These are phyloP conservation scores for Harringtonia aguacate DNA, from an alignment of 2,329 filamentous ascomycete species.

Conservation along the genomic window DNA sequence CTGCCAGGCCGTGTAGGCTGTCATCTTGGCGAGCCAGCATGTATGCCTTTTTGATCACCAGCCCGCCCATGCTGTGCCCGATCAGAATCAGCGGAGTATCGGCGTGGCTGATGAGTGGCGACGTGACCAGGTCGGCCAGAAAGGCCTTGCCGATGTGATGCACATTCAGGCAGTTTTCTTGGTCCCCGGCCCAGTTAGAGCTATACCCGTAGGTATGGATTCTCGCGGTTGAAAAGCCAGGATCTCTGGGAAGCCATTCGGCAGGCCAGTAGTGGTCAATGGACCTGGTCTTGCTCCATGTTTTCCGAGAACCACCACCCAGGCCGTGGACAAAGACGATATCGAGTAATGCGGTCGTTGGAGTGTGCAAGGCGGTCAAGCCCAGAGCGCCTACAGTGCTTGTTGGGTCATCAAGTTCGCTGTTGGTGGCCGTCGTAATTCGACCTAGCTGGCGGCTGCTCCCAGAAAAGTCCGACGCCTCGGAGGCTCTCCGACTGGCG, in stretches of 20 bases:
- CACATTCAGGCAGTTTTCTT: constrained; percentile 17
- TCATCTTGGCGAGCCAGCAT: constrained; percentile 15
- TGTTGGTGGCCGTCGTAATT: too few species aligned
- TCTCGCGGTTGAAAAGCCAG: constrained; percentile 16
- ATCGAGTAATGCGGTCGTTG: constrained; percentile 22
- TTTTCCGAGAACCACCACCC: constrained; percentile 26
- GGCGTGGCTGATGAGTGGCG: constrained; percentile 11
- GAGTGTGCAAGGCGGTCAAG: constrained; percentile 15
- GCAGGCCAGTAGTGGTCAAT: constrained; percentile 26
- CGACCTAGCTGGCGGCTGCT: too few species aligned
- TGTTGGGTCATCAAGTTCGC: too few species aligned
- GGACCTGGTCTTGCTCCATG: constrained; percentile 26
- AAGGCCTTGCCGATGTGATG: constrained; percentile 22
- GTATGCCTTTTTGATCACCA: constrained; percentile 23
- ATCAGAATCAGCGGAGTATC: constrained; percentile 18
- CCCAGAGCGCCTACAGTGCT: constrained; percentile 13
- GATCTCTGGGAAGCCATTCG: constrained; percentile 23
- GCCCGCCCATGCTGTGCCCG: constrained; percentile 24
- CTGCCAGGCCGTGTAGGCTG: constrained; percentile 8
- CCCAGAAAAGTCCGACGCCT: too few species aligned
- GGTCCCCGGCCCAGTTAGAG: constrained; percentile 16
- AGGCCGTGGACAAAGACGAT: constrained; percentile 32
- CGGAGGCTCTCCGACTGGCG: too few species aligned
- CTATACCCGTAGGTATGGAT: constrained; percentile 24
- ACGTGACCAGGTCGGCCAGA: constrained; percentile 15